These are phyloP conservation scores for Candida sanyaensis DNA, from an alignment of 1,139 yeast genomes.

Conservation along the genomic window DNA sequence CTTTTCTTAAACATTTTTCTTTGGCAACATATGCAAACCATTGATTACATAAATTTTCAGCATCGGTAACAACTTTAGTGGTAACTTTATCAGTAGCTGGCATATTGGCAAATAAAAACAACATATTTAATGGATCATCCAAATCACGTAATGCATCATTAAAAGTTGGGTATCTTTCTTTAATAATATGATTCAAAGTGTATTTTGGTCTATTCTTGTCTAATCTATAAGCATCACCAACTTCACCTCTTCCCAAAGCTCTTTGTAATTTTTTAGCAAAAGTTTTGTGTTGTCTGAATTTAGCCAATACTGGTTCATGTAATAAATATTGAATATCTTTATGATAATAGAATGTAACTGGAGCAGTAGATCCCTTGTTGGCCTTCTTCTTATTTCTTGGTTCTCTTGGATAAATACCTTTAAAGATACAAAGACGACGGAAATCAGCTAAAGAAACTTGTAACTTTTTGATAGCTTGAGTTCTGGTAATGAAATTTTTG, in stretches of 20 bases:
- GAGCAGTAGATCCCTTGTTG: slow-evolving; percentile 95
- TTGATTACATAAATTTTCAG: slow-evolving; percentile 83
- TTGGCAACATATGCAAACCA: slow-evolving; percentile 95
- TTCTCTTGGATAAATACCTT: slow-evolving; percentile 95
- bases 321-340: slow-evolving; percentile 92
- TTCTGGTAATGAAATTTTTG: slow-evolving; percentile 87
- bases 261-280: slow-evolving; percentile 88
- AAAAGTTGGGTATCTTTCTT: slow-evolving; percentile 95
- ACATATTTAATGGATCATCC: slow-evolving; percentile 95
- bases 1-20: slow-evolving; percentile 80
- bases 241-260: slow-evolving; percentile 92
- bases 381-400: slow-evolving; percentile 97
- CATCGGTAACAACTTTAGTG: slow-evolving; percentile 79
- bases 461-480: slow-evolving; percentile 90
- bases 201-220: slow-evolving; percentile 79
- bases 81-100: slow-evolving; percentile 89
- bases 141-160: slow-evolving; percentile 89
- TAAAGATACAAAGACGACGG: slow-evolving; percentile 95
- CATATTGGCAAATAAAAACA: slow-evolving; percentile 89
- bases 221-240: slow-evolving; percentile 81
- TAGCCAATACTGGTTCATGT: slow-evolving; percentile 92
- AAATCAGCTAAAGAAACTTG: slow-evolving; percentile 97
- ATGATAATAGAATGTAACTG: slow-evolving; percentile 89
- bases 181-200: slow-evolving; percentile 85
- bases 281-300: slow-evolving; percentile 94